Base-by-base conservation (phyloP, 371 early-diverging fungal species). In the Nematocida sp. region DNA sequence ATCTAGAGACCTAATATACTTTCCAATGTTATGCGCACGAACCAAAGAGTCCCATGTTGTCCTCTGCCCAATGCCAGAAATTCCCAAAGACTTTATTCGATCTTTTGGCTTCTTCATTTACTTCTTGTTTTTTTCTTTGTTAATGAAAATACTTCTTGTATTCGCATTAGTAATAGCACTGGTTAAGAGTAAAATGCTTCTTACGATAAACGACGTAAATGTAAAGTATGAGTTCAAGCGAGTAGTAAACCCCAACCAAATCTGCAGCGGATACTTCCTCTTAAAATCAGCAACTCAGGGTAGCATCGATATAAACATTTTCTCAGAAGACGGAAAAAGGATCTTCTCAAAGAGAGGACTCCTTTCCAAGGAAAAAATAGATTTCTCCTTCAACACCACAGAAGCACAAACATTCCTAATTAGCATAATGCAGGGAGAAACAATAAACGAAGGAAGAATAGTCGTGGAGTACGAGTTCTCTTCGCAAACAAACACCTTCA, bases 401-500 rank as follows among this genome's bases (percentile, higher is more conserved):
- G 49, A 55, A 32, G 65, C 59, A n/a, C 66, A 83, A 61, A 77
- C 76, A 39, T 45, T 78, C 54, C 40, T 28, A 7, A 61, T 82
- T 36, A 51, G 30, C 4, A 66, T 83, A 18, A 49, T 32, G 26
- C 42, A 78, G 28, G 55, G 33, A 18, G 61, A 32, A 0, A 51
- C 69, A 25, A 50, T 61, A 49, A 49, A 71, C 30, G 71, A 66
- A 77, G 45, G 55, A 65, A 47, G 66, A 66, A 48, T 80, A 64
- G 60, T 66, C 25, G 20, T 79, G 0, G 39, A 57, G 26, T 64
- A 77, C 35, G 56, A 55, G 30, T 55, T 68, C 40, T 40, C 47
- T 4, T 75, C 80, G 39, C 76, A 81, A 59, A 79, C 76, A 67
- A 80, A 84, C 66, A 84, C 84, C 33, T 84, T 84, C 69, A 76